Evolutionary conservation across 106 monocot species (phyloP).

Genomic region (Allium cepa): DNA sequence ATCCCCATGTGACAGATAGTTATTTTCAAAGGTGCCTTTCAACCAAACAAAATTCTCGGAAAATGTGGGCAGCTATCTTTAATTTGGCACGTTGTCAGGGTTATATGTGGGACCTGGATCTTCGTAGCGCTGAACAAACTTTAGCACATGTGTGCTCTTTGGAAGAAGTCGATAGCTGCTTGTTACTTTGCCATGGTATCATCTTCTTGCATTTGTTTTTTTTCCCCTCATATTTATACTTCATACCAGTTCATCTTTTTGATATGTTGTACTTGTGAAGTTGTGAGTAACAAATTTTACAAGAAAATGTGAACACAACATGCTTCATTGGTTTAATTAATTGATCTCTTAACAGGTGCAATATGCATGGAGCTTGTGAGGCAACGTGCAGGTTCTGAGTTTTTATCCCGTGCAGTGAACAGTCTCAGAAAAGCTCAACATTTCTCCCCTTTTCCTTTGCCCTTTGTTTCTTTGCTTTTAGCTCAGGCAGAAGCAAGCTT

Average conservation of each 20-base stretch:
- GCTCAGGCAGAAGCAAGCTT: constrained; percentile 92
- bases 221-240: no score
- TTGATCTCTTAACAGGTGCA: constrained; percentile 42
- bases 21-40: constrained; percentile 16
- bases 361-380: constrained; percentile 87
- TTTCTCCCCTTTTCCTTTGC: constrained; percentile 35
- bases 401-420: constrained; percentile 43
- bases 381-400: constrained; percentile 44
- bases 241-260: no score
- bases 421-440: constrained; percentile 68
- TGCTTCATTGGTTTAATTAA: background rate
- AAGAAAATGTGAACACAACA: no score
- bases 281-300: no score
- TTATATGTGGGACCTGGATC: constrained; percentile 55
- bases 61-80: constrained; percentile 54
- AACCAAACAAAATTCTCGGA: constrained; percentile 20
- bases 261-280: no score
- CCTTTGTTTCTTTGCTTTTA: constrained; percentile 57
- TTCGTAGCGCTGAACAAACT: constrained; percentile 51
- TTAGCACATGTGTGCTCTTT: constrained; percentile 42
- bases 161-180: constrained; percentile 47
- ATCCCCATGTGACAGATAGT: constrained; percentile 20
- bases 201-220: background rate
- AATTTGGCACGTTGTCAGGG: constrained; percentile 47
- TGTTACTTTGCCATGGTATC: constrained; percentile 83